These are phyloP conservation scores for Cenchrus purpureus DNA, from an alignment of 176 grass and related monocot species.

Conservation along the genomic window DNA sequence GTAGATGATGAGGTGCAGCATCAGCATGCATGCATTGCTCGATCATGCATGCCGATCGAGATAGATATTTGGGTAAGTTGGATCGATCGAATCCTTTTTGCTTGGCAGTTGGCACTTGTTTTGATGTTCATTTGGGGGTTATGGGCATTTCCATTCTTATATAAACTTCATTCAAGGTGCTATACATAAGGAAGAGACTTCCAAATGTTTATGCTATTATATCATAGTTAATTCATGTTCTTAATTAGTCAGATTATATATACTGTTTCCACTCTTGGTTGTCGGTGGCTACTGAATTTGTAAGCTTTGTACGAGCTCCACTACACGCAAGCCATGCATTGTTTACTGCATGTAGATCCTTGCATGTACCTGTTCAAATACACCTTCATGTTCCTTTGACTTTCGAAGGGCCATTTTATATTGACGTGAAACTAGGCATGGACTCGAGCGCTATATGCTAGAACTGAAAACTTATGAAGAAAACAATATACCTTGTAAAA, in stretches of 20 bases:
- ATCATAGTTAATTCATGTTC: constrained; percentile 41
- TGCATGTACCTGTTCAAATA: background rate
- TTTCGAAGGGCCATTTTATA: background rate
- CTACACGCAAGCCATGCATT: background rate
- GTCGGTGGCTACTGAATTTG: background rate
- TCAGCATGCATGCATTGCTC: background rate
- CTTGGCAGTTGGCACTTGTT: constrained; percentile 30
- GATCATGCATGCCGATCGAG: background rate
- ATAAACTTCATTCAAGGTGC: constrained; percentile 35
- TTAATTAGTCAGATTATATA: background rate
- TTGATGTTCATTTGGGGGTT: constrained; percentile 42
- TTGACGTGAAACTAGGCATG: background rate
- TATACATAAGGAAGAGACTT: constrained; percentile 22
- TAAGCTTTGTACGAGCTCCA: background rate
- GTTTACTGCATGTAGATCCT: background rate
- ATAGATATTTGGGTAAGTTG: constrained; percentile 42
- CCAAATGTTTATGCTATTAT: constrained; percentile 40
- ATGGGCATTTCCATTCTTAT: constrained; percentile 43
- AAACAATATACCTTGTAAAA: too few species aligned
- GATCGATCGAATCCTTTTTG: constrained; percentile 33
- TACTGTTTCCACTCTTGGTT: background rate
- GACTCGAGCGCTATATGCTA: background rate
- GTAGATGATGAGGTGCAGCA: background rate
- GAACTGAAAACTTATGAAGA: background rate
- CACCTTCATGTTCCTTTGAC: background rate